phyloP scores from a whole-genome alignment of 2,329 filamentous ascomycete species.

The Penicillium sp. region DNA sequence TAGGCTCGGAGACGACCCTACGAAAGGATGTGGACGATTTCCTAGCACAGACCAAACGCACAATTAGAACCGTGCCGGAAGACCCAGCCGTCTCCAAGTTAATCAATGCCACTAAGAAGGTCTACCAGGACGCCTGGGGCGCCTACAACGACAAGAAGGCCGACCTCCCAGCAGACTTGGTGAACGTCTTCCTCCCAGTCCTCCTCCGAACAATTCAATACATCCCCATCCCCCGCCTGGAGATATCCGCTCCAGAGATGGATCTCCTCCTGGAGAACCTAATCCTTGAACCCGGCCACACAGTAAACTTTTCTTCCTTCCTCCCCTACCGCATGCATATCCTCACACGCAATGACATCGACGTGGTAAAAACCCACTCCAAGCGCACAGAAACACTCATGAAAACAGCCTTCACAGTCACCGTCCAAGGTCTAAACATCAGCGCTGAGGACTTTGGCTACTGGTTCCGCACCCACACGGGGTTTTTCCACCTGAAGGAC shows the following conservation, averaged over 20 bases:
- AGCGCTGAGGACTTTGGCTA: constrained; percentile 86
- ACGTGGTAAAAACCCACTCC: constrained; percentile 75
- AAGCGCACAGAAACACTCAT: constrained; percentile 64
- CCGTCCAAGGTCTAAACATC: constrained; percentile 77
- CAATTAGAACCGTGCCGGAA: constrained; percentile 65
- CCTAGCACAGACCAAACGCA: constrained; percentile 66
- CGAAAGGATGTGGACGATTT: constrained; percentile 71
- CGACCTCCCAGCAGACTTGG: constrained; percentile 70
- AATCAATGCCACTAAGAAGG: constrained; percentile 63
- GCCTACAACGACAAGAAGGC: constrained; percentile 63
- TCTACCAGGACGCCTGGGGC: constrained; percentile 70
- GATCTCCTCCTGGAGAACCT: constrained; percentile 88
- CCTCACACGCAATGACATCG: constrained; percentile 81
- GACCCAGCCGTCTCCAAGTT: constrained; percentile 73
- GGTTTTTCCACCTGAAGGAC: constrained; percentile 72
- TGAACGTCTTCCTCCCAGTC: constrained; percentile 78
- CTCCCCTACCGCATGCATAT: constrained; percentile 79
- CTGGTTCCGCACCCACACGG: constrained; percentile 77
- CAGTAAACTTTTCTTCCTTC: constrained; percentile 83
- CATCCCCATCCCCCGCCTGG: constrained; percentile 85
- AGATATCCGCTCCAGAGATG: constrained; percentile 77
- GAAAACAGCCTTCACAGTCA: constrained; percentile 72
- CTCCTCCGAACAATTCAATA: constrained; percentile 77
- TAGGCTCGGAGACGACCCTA: constrained; percentile 66
- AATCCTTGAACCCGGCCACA: constrained; percentile 81